phyloP scores from a whole-genome alignment of 208 protist genomes.

The Entamoeba histolytica region DNA sequence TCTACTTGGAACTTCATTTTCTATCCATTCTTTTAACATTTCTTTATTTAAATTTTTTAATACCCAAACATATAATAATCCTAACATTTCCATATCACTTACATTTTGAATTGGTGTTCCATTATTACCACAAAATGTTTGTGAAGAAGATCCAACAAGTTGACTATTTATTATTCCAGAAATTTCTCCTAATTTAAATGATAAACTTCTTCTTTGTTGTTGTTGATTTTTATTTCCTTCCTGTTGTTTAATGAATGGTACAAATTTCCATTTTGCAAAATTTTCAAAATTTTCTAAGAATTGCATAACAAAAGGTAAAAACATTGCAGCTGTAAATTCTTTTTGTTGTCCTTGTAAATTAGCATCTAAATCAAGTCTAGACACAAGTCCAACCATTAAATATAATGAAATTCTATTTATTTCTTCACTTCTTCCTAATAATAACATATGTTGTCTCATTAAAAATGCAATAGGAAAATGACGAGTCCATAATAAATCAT shows the following conservation, averaged over 20 bases:
- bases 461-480: not conserved
- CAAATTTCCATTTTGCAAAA: not conserved
- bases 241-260: not conserved
- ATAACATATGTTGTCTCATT: not conserved
- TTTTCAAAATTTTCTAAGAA: not conserved
- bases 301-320: not conserved
- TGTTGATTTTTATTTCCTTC: not conserved
- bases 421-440: not conserved
- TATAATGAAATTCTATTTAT: not conserved
- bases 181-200: not conserved
- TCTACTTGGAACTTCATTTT: not conserved
- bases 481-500: not conserved
- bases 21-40: not conserved
- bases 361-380: not conserved
- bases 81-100: not conserved
- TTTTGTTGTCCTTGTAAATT: not conserved
- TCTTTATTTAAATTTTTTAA: not conserved
- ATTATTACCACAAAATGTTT: not conserved
- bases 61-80: not conserved
- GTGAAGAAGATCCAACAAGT: not conserved
- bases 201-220: not conserved
- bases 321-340: not conserved
- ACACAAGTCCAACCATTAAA: not conserved
- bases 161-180: not conserved
- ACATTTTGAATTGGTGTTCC: not conserved